Conservation (phyloP, 2,329 filamentous ascomycete genomes). For the Epichloe typhina region DNA sequence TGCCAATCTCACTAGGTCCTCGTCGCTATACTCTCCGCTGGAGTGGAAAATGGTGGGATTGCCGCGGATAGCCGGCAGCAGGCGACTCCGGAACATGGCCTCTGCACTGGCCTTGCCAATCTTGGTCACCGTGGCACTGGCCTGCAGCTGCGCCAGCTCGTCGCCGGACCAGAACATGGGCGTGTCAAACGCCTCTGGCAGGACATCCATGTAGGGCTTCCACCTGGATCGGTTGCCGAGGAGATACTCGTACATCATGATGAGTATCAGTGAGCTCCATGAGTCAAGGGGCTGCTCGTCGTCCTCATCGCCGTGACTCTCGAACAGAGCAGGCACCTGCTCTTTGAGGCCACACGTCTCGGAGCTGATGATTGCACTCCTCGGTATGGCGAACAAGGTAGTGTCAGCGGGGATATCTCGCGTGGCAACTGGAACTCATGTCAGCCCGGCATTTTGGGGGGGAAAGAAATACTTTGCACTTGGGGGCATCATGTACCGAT, state of each 20-base stretch:
- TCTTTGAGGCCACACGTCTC: slow-evolving; percentile 56
- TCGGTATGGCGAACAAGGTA: slow-evolving; percentile 68
- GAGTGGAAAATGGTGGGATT: slow-evolving; percentile 31
- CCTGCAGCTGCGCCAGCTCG: slow-evolving; percentile 62
- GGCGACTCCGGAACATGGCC: slow-evolving; percentile 44
- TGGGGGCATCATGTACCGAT: slow-evolving; percentile 27
- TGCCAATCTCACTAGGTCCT: slow-evolving; percentile 38
- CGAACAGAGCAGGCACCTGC: slow-evolving; percentile 42
- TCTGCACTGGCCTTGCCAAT: slow-evolving; percentile 65
- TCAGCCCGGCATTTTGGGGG: background rate
- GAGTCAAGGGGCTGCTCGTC: slow-evolving; percentile 31
- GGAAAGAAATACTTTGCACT: background rate
- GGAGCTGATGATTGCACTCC: slow-evolving; percentile 54
- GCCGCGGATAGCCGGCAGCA: slow-evolving; percentile 37
- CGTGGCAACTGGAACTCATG: slow-evolving; percentile 45
- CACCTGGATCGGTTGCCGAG: slow-evolving; percentile 50
- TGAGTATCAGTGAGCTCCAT: slow-evolving; percentile 53
- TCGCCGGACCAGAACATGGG: slow-evolving; percentile 75
- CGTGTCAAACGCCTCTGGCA: slow-evolving; percentile 63
- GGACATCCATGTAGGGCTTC: slow-evolving; percentile 64
- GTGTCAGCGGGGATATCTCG: slow-evolving; percentile 60
- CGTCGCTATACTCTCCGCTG: slow-evolving; percentile 24
- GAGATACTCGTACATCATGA: slow-evolving; percentile 65
- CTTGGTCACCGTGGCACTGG: slow-evolving; percentile 61
- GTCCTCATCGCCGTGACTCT: slow-evolving; percentile 21